Base-by-base conservation (phyloP, 148 eudicot species). In the Beta vulgaris region DNA sequence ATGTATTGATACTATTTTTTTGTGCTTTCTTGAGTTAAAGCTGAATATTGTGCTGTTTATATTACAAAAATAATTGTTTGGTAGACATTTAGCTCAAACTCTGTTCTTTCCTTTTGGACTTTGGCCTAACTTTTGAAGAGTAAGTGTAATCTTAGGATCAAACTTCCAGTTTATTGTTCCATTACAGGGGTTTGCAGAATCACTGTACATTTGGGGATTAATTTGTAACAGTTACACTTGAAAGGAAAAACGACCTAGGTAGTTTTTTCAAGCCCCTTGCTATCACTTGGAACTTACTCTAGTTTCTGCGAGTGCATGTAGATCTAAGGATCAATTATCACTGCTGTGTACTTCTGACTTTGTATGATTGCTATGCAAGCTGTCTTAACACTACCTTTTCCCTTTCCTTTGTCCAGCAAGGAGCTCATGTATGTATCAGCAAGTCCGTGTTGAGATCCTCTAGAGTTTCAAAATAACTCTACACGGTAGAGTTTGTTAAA, bases 391-490 rank as follows among this genome's bases (percentile, higher is more conserved):
- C 62, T 44, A 65, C 42, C 59, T 55, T 79, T 57, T 37, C 35
- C 68, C 39, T 65, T 70, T 67, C 35, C 36, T 76, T 31, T 79
- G 77, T 73, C 73, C 83, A 94, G 98, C 97, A 95, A 95, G 85
- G 98, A 95, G 84, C 97, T 95, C 72, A 92, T 95, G 96, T n/a
- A n/a, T n/a, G n/a, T 95, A 95, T 82, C 96, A 95, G 83, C 98
- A 92, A 83, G 96, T n/a, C n/a, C n/a, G n/a, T n/a, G n/a, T n/a
- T n/a, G n/a, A n/a, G n/a, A n/a, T n/a, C n/a, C n/a, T n/a, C n/a
- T n/a, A n/a, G n/a, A n/a, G n/a, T n/a, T n/a, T n/a, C n/a, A n/a
- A n/a, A n/a, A n/a, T n/a, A n/a, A n/a, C n/a, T n/a, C n/a, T n/a
- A n/a, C n/a, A n/a, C n/a, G n/a, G n/a, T n/a, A n/a, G n/a, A n/a